phyloP scores from a whole-genome alignment of 768 basidiomycete species.

The Lactarius quietus region DNA sequence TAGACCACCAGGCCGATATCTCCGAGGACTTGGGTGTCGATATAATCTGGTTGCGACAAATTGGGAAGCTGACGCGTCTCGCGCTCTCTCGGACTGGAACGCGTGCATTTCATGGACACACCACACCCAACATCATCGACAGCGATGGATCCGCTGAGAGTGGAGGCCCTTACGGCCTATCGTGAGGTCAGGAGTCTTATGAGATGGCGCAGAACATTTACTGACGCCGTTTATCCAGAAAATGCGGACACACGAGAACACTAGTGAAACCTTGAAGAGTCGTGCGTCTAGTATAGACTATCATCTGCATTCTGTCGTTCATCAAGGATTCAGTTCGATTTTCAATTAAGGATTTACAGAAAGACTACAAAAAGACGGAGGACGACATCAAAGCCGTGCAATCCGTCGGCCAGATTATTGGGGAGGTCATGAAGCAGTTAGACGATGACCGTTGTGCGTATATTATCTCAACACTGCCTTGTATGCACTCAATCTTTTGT shows the following conservation, averaged over 20 bases:
- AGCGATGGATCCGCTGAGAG: constrained; percentile 64
- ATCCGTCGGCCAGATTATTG: constrained; percentile 98
- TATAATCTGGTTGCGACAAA: neutral
- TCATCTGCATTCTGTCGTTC: neutral
- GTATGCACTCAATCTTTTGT: constrained; percentile 7
- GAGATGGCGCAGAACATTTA: constrained; percentile 11
- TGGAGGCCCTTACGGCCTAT: constrained; percentile 72
- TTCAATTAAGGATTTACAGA: constrained; percentile 84
- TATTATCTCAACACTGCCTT: neutral
- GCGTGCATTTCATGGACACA: constrained; percentile 27
- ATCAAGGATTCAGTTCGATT: constrained; percentile 67
- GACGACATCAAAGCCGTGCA: constrained; percentile 99
- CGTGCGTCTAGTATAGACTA: constrained; percentile 46
- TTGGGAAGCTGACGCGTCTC: constrained; percentile 31
- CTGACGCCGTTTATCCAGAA: constrained; percentile 55
- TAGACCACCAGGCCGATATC: constrained; percentile 41
- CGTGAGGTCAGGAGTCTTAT: constrained; percentile 51
- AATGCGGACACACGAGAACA: constrained; percentile 87
- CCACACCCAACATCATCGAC: constrained; percentile 37
- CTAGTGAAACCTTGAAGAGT: constrained; percentile 85
- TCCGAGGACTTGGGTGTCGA: rapidly evolving
- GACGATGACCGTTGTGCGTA: constrained; percentile 94
- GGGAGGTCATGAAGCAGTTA: constrained; percentile 97
- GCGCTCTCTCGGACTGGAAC: constrained; percentile 11
- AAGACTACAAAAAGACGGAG: constrained; percentile 91